Conservation (phyloP, 352 stramenopile genomes). For the Blastocystis sp. region DNA sequence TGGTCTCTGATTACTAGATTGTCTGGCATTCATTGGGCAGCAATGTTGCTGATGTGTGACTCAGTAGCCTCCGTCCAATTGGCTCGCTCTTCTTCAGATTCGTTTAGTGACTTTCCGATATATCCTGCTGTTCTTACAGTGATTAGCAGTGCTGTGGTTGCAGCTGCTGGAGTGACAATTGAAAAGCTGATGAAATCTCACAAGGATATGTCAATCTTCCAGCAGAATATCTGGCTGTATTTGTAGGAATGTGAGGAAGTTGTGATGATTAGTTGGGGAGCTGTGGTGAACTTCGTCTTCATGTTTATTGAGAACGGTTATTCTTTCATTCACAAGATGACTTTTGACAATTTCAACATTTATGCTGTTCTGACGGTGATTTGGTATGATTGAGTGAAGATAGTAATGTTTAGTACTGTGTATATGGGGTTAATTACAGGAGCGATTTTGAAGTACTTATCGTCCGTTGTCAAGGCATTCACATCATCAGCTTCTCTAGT, state of each 20-base stretch:
- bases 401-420: not conserved
- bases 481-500: slow-evolving; percentile 6
- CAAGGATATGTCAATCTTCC: slow-evolving; percentile 55
- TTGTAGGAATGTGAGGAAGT: not conserved
- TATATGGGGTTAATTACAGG: slow-evolving; percentile 42
- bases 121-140: slow-evolving; percentile 20
- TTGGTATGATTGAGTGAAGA: not conserved
- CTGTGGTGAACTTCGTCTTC: slow-evolving; percentile 38
- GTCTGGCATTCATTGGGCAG: slow-evolving; percentile 43
- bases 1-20: not conserved
- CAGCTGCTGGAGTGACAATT: slow-evolving; percentile 40
- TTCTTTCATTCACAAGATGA: not conserved
- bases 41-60: slow-evolving; percentile 45
- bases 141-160: slow-evolving; percentile 16
- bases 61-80: slow-evolving; percentile 41
- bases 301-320: not conserved
- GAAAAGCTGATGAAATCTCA: slow-evolving; percentile 61
- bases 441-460: slow-evolving; percentile 55
- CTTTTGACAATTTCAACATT: not conserved
- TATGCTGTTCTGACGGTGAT: not conserved
- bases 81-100: not conserved
- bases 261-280: not conserved
- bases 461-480: slow-evolving; percentile 40
- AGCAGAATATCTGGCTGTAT: slow-evolving; percentile 62
- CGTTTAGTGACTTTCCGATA: slow-evolving; percentile 33